phyloP scores from a whole-genome alignment of 78 protist species.

The Cavenderia fasciculata region DNA sequence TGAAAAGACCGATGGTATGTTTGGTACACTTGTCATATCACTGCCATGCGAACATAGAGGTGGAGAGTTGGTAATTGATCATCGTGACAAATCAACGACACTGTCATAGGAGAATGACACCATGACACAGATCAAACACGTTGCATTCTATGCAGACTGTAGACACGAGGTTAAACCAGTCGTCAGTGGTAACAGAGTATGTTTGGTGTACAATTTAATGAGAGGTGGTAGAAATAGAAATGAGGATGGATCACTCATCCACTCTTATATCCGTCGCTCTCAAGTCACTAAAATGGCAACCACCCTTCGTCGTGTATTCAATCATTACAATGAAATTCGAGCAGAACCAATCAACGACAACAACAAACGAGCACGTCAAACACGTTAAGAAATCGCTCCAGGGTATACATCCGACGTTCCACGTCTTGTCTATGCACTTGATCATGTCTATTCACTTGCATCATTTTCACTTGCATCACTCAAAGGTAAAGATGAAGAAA shows the following conservation, averaged over 20 bases:
- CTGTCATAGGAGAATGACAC: conserved; percentile 7
- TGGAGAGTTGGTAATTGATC: conserved; percentile 9
- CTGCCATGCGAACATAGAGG: conserved; percentile 19
- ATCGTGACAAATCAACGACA: neutral
- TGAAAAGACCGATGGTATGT: conserved; percentile 33
- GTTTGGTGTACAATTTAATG: conserved; percentile 34
- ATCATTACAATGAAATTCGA: too few relatives aligned
- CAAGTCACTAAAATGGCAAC: too few relatives aligned
- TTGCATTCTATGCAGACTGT: conserved; percentile 28
- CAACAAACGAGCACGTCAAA: too few relatives aligned
- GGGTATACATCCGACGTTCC: too few relatives aligned
- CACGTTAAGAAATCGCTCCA: too few relatives aligned
- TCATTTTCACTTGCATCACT: neutral
- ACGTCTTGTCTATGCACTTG: neutral
- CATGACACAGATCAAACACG: neutral
- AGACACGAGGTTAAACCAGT: conserved; percentile 18
- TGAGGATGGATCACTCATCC: too few relatives aligned
- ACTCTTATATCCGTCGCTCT: too few relatives aligned
- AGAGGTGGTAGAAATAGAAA: neutral
- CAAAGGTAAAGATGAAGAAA: neutral
- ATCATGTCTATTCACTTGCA: neutral
- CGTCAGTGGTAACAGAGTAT: conserved; percentile 10
- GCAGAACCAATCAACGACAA: too few relatives aligned
- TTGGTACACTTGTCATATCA: conserved; percentile 30
- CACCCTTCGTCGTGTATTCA: too few relatives aligned